A percentile compares a stretch with the other conserved stretches of the same genome.
Evolutionary conservation across 352 stramenopile genomes (phyloP).

Genomic region (Globisporangium spiculum): DNA sequence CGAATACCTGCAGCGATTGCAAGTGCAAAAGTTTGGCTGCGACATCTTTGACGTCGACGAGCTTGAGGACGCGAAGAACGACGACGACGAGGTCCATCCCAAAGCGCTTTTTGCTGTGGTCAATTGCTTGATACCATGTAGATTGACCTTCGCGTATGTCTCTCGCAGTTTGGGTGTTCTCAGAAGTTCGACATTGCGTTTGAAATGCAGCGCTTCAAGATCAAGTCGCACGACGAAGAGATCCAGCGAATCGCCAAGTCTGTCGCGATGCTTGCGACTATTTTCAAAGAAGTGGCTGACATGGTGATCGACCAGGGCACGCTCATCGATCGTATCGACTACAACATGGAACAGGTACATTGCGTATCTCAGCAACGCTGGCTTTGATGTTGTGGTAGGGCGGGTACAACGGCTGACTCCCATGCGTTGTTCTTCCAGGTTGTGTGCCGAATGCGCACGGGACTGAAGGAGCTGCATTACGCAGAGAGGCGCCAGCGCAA

Average conservation of each 20-base stretch:
- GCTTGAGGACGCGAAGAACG: constrained; percentile 12
- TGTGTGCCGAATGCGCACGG: constrained; percentile 50
- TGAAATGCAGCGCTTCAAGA: constrained; percentile 39
- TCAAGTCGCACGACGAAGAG: constrained; percentile 62
- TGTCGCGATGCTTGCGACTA: constrained; percentile 53
- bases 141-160: not conserved
- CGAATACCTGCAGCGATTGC: constrained; percentile 69
- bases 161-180: constrained; percentile 6
- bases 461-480: constrained; percentile 52
- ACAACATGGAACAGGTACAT: constrained; percentile 83
- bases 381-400: not conserved
- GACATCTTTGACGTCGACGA: constrained; percentile 56
- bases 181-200: constrained; percentile 30
- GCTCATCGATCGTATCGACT: constrained; percentile 83
- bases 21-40: constrained; percentile 72
- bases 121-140: not conserved
- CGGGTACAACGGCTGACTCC: not conserved
- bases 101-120: not conserved
- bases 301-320: constrained; percentile 86
- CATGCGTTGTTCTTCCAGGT: constrained; percentile 30
- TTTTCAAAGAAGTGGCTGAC: constrained; percentile 80
- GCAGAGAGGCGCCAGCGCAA: constrained; percentile 68
- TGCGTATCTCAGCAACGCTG: not conserved
- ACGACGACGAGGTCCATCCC: not conserved
- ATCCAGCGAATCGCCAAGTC: constrained; percentile 80